Conservation (phyloP, 2,329 filamentous ascomycete species). For the Botrytis sinoallii region DNA sequence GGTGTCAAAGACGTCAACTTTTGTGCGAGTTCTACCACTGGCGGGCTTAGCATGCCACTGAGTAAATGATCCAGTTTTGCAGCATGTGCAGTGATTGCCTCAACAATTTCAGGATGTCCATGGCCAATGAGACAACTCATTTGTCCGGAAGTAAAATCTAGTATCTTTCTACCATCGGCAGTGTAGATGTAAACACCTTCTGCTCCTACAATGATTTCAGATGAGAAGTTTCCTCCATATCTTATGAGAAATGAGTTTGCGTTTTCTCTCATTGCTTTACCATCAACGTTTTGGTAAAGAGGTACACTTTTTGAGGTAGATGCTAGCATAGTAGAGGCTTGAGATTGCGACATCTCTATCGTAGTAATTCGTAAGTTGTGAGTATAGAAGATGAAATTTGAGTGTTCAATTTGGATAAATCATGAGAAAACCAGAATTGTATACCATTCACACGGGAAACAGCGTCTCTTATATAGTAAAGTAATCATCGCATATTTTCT, state of each 20-base stretch:
- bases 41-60: slow-evolving; percentile 55
- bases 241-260: slow-evolving; percentile 24
- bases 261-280: slow-evolving; percentile 19
- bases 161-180: slow-evolving; percentile 43
- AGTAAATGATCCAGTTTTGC: slow-evolving; percentile 56
- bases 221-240: slow-evolving; percentile 28
- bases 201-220: slow-evolving; percentile 27
- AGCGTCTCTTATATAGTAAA: background rate
- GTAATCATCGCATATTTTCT: background rate
- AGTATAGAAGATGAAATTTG: background rate
- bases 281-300: slow-evolving; percentile 24
- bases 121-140: slow-evolving; percentile 60
- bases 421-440: background rate
- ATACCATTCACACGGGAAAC: background rate
- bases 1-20: slow-evolving; percentile 50
- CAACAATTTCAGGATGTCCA: slow-evolving; percentile 55
- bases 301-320: background rate
- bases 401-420: background rate
- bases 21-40: slow-evolving; percentile 54
- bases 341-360: background rate
- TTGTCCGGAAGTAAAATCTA: slow-evolving; percentile 60
- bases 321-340: background rate
- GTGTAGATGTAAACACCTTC: slow-evolving; percentile 42
- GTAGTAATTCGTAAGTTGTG: background rate
- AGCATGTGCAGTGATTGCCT: slow-evolving; percentile 49